phyloP scores from a whole-genome alignment of 164 flowering plant genomes.

The Chloranthus sessilifolius region DNA sequence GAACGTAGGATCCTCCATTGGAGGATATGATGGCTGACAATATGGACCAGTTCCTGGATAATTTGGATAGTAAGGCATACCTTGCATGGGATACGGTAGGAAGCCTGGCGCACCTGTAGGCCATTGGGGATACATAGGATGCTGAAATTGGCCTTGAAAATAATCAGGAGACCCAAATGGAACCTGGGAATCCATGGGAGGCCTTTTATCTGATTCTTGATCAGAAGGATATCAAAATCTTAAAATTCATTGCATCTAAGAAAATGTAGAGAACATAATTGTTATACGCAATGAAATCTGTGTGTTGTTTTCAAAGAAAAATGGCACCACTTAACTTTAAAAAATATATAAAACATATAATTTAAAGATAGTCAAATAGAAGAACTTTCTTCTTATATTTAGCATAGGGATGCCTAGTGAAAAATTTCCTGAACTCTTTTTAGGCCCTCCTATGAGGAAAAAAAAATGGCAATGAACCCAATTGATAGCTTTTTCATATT shows the following conservation, averaged over 20 bases:
- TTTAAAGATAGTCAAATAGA: too few relatives aligned
- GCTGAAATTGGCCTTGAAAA: conserved; percentile 71
- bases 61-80: conserved; percentile 77
- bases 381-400: too few relatives aligned
- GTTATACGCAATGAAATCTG: too few relatives aligned
- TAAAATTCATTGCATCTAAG: conserved; percentile 6
- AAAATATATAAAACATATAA: too few relatives aligned
- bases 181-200: conserved; percentile 36
- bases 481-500: too few relatives aligned
- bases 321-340: too few relatives aligned
- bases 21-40: conserved; percentile 53
- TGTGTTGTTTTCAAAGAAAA: too few relatives aligned
- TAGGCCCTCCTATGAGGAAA: too few relatives aligned
- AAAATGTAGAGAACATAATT: too few relatives aligned
- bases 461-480: too few relatives aligned
- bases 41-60: conserved; percentile 57
- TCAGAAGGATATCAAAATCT: background rate
- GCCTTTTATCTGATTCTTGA: conserved; percentile 43
- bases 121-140: conserved; percentile 79
- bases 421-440: too few relatives aligned
- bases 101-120: conserved; percentile 70
- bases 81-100: conserved; percentile 81
- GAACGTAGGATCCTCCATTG: conserved; percentile 47
- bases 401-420: too few relatives aligned
- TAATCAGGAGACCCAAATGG: conserved; percentile 51